Percentiles rank a stretch among this genome's conserved stretches.
Conservation (phyloP, 208 protist genomes). For the Leptomonas seymouri region DNA sequence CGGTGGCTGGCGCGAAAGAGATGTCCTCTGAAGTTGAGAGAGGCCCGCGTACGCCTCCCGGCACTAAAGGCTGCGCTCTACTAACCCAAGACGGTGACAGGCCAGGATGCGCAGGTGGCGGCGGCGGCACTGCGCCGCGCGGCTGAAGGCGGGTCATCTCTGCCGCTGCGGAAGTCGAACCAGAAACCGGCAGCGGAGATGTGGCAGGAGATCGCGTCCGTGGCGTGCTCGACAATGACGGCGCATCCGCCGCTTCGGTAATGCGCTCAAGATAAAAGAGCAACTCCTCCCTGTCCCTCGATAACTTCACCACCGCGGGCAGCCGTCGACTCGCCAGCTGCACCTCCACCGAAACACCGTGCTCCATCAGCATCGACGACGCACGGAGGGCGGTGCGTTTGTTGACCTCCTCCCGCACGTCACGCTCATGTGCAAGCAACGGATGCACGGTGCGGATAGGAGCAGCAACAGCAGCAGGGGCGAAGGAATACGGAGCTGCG, state of each 20-base stretch:
- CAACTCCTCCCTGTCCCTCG: conserved; percentile 45
- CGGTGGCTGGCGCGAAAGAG: too few species aligned
- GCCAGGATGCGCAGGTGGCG: too few species aligned
- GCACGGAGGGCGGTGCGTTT: conserved; percentile 20
- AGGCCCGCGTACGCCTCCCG: background rate
- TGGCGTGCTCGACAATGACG: background rate
- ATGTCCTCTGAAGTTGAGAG: background rate
- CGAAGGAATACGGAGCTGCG: background rate
- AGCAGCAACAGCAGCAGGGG: background rate
- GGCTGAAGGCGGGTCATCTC: too few species aligned
- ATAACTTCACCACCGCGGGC: conserved; percentile 40
- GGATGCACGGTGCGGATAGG: background rate
- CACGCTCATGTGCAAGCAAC: background rate
- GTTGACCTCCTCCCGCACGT: conserved; percentile 5
- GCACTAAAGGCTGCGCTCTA: background rate
- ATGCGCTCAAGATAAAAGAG: conserved; percentile 45
- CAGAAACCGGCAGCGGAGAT: too few species aligned
- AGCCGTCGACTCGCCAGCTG: conserved; percentile 29
- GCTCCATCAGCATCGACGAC: conserved; percentile 19
- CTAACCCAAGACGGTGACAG: background rate
- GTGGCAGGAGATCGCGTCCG: conserved; percentile 6
- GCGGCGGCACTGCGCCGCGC: too few species aligned
- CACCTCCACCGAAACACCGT: conserved; percentile 35
- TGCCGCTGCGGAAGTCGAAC: too few species aligned
- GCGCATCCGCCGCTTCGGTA: background rate